Evolutionary conservation across 306 rosid species (phyloP).

Genomic region (Corylus heterophylla): DNA sequence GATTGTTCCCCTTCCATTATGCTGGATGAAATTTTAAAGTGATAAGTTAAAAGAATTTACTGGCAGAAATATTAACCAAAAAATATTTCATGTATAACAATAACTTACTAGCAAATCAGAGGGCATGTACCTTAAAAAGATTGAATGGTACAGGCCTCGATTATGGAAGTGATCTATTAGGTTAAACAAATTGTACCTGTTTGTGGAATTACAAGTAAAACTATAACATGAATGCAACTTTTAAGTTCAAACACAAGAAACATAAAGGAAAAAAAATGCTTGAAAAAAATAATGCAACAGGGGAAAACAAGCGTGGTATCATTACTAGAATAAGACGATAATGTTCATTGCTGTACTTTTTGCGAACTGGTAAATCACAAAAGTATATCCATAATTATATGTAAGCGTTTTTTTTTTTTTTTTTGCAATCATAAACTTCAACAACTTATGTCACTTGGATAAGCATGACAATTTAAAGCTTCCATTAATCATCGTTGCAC

Average conservation of each 20-base stretch:
- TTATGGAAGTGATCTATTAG: slow-evolving; percentile 70
- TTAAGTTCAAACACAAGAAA: not conserved
- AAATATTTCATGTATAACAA: not conserved
- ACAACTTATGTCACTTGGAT: not conserved
- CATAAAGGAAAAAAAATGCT: not conserved
- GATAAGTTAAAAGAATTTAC: slow-evolving; percentile 22
- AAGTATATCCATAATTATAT: slow-evolving; percentile 4
- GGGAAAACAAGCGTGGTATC: slow-evolving; percentile 11
- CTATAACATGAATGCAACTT: slow-evolving; percentile 11
- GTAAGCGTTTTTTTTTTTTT: not conserved
- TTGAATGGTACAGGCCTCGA: slow-evolving; percentile 84
- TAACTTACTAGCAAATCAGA: slow-evolving; percentile 11
- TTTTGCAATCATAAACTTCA: not conserved
- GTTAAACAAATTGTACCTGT: slow-evolving; percentile 82
- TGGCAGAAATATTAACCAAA: slow-evolving; percentile 20
- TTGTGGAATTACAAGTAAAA: slow-evolving; percentile 32
- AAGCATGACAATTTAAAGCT: slow-evolving; percentile 6
- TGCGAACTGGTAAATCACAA: not conserved
- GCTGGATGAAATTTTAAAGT: slow-evolving; percentile 47
- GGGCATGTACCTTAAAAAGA: slow-evolving; percentile 61
- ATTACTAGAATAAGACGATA: not conserved
- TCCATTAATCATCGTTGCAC: not conserved
- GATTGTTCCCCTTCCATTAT: slow-evolving; percentile 97
- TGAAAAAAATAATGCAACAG: slow-evolving; percentile 20
- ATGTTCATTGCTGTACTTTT: not conserved